A percentile compares a stretch with the other conserved stretches of the same genome.
phyloP scores from a whole-genome alignment of 2,329 filamentous ascomycete genomes.

The Calonectria pteridis region DNA sequence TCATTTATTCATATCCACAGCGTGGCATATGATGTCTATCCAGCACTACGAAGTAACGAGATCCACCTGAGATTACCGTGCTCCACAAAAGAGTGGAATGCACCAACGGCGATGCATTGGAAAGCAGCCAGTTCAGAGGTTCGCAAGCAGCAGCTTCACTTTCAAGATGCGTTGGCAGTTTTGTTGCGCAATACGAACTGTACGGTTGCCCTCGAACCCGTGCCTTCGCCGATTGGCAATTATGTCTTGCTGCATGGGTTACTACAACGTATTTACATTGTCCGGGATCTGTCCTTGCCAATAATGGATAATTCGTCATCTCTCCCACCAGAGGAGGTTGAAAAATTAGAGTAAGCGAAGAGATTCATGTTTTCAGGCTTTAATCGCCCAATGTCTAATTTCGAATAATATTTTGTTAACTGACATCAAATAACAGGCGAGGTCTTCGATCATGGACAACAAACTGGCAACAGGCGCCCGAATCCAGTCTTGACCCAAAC shows the following conservation, averaged over 20 bases:
- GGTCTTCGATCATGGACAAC: slow-evolving; percentile 53
- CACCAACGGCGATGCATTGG: slow-evolving; percentile 47
- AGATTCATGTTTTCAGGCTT: neutral
- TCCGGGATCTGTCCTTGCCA: slow-evolving; percentile 52
- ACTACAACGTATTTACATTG: slow-evolving; percentile 54
- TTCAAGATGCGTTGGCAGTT: slow-evolving; percentile 51
- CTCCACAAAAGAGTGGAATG: slow-evolving; percentile 53
- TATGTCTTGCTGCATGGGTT: slow-evolving; percentile 54
- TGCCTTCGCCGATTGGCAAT: slow-evolving; percentile 53
- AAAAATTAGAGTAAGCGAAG: slow-evolving; percentile 50
- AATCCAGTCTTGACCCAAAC: slow-evolving; percentile 55
- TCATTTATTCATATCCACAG: slow-evolving; percentile 55
- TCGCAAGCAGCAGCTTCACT: slow-evolving; percentile 50
- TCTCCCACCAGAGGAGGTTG: slow-evolving; percentile 50
- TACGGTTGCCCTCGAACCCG: slow-evolving; percentile 47
- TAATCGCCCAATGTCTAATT: neutral
- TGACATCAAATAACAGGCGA: slow-evolving; percentile 36
- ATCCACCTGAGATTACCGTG: slow-evolving; percentile 51
- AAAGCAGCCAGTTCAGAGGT: slow-evolving; percentile 42
- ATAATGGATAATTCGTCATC: slow-evolving; percentile 48
- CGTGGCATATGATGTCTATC: slow-evolving; percentile 55
- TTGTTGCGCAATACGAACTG: slow-evolving; percentile 47
- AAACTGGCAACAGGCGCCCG: slow-evolving; percentile 54
- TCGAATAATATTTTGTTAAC: neutral
- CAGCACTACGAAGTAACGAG: slow-evolving; percentile 52